Conservation (phyloP, 495 filamentous ascomycete species). For the Penicillium soppii region DNA sequence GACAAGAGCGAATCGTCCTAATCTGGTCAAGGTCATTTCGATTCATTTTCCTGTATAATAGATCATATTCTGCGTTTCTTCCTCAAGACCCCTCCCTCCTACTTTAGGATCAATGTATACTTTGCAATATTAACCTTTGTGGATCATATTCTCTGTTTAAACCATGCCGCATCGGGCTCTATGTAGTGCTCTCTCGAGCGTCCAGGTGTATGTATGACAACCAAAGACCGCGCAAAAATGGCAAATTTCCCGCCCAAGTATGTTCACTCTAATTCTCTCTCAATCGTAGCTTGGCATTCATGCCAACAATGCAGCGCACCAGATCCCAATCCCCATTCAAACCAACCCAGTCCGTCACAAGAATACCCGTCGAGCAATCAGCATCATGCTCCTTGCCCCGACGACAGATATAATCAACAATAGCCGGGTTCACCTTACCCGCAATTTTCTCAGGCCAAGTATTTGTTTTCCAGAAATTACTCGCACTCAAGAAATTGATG, state of each 20-base stretch:
- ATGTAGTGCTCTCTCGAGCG: too few relatives aligned
- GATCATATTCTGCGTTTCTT: conserved; percentile 23
- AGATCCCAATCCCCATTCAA: conserved; percentile 90
- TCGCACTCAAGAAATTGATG: conserved; percentile 86
- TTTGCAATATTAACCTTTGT: conserved; percentile 6
- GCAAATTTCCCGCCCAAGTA: background rate
- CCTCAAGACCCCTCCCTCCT: conserved; percentile 15
- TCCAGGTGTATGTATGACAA: background rate
- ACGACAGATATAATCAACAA: conserved; percentile 73
- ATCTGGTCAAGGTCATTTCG: conserved; percentile 6
- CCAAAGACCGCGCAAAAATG: background rate
- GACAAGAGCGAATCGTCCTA: conserved; percentile 41
- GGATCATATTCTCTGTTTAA: background rate
- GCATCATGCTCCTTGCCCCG: conserved; percentile 59
- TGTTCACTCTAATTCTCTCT: conserved; percentile 23
- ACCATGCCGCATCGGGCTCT: background rate
- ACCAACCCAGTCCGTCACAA: conserved; percentile 94
- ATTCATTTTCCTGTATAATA: conserved; percentile 42
- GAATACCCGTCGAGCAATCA: conserved; percentile 84
- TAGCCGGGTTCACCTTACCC: conserved; percentile 88
- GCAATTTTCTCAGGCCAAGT: conserved; percentile 96
- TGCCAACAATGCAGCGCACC: conserved; percentile 81
- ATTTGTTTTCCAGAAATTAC: conserved; percentile 87
- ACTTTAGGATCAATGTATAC: conserved; percentile 23
- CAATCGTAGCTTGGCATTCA: conserved; percentile 77